Evolutionary conservation across 768 basidiomycete genomes (phyloP), one percentile per base, ranked within the genome.

Genomic region (Trametes cingulata): DNA sequence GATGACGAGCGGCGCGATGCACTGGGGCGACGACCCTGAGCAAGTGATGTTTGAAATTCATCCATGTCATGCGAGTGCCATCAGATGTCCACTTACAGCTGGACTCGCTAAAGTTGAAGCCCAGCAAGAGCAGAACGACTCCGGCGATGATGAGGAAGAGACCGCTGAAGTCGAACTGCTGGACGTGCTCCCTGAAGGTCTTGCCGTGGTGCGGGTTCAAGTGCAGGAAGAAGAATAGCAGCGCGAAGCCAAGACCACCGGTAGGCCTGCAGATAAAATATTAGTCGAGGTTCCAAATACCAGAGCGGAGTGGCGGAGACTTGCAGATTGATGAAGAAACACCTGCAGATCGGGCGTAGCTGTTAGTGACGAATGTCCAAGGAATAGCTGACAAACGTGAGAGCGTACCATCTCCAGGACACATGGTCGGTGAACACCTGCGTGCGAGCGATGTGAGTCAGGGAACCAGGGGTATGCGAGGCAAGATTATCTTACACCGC

Each of bases 301-400:
- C n/a, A 15, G 1, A 25, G 4, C 6, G 29, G 36, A 22, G 17
- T 33, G 10, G 10, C 29, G 29, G 6, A 33, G 12, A 62, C 83
- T 56, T 68, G 87, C 87, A 91, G 65, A 65, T 90, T 90, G 65
- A 91, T 86, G 69, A 84, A 89, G 73, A 91, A 91, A 69, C 87
- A 89, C 85, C 84, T 85, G 45, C 17, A 43, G 35, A 17, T 22
- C 6, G 27, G 29, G 14, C 35, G 49, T 19, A 36, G 48, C 29
- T 6, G 33, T 15, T 39, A 48, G 33, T 3, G 4, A 6, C 8
- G 27, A 4, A 37, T 49, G 40, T 15, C 15, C 5, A 17, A 37
- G 13, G 27, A 1, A 41, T 29, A 2, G n/a, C 29, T 17, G 15
- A 13, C 1, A 12, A 12, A 33, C 13, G 39, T 9, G 20, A 36